Conservation (phyloP, 495 filamentous ascomycete species). For the Achaetomiella virescens region DNA sequence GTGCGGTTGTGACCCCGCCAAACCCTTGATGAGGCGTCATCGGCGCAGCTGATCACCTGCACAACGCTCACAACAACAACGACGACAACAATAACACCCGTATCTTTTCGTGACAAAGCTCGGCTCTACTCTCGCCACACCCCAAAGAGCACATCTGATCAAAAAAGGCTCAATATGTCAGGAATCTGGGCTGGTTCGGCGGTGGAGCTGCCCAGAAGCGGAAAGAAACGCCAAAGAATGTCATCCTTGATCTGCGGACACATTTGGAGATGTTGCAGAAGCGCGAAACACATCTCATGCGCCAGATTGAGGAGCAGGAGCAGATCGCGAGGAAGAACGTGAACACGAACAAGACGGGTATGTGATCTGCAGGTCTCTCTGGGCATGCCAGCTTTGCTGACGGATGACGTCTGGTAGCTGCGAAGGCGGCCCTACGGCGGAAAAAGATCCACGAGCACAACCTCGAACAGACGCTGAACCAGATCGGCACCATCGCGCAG, state of each 20-base stretch:
- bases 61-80: conserved; percentile 9
- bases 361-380: conserved; percentile 17
- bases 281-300: conserved; percentile 83
- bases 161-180: conserved; percentile 38
- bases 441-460: conserved; percentile 93
- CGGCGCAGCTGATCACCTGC: conserved; percentile 25
- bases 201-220: conserved; percentile 72
- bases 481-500: conserved; percentile 86
- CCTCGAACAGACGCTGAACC: conserved; percentile 79
- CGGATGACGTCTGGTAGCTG: conserved; percentile 50
- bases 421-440: conserved; percentile 83
- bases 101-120: neutral
- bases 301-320: conserved; percentile 91
- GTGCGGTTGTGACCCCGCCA: conserved; percentile 26
- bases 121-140: neutral
- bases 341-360: conserved; percentile 84
- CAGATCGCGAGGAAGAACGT: conserved; percentile 85
- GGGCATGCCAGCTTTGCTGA: conserved; percentile 10
- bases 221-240: conserved; percentile 94
- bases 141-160: neutral
- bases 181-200: conserved; percentile 80
- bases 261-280: conserved; percentile 98
- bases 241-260: conserved; percentile 78
- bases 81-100: neutral
- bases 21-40: conserved; percentile 27